Percentiles rank a stretch among this genome's conserved stretches.
Conservation (phyloP, 2,329 filamentous ascomycete genomes). For the Torrubiella hemipterigena region DNA sequence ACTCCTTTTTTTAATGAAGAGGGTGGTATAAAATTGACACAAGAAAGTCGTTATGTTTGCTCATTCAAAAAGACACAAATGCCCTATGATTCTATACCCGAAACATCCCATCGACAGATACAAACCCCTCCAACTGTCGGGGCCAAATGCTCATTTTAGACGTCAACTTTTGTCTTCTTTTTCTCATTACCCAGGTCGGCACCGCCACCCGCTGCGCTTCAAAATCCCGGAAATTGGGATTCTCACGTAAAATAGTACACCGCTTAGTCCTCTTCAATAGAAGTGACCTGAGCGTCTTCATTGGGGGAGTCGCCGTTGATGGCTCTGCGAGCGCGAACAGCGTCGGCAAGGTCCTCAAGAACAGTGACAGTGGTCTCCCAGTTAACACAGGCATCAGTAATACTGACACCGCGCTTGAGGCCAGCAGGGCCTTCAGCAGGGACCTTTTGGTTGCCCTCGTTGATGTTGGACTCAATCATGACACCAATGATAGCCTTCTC, state of each 20-base stretch:
- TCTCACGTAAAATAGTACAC: neutral
- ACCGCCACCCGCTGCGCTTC: no score
- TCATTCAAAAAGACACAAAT: no score
- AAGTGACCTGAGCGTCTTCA: constrained; percentile 26
- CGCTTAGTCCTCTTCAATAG: constrained; percentile 37
- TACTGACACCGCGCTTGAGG: constrained; percentile 82
- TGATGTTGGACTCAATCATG: constrained; percentile 98
- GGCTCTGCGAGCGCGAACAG: constrained; percentile 63
- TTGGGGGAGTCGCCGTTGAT: constrained; percentile 24
- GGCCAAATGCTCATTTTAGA: neutral
- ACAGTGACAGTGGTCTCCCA: constrained; percentile 79
- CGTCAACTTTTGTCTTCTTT: neutral
- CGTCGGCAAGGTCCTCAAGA: constrained; percentile 75
- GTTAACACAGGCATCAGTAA: constrained; percentile 91
- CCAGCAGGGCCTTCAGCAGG: constrained; percentile 66
- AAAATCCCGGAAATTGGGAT: no score
- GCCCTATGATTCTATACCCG: no score
- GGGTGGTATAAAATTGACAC: no score
- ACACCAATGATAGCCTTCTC: constrained; percentile 86
- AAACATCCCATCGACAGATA: no score
- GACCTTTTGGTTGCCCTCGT: constrained; percentile 82
- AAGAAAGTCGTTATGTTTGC: no score
- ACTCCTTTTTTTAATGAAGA: no score
- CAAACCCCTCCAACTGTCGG: no score
- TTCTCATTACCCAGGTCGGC: neutral